A percentile compares a stretch with the other conserved stretches of the same genome.
Evolutionary conservation across 2,329 filamentous ascomycete species (phyloP).

Genomic region (Fusarium subglutinans): DNA sequence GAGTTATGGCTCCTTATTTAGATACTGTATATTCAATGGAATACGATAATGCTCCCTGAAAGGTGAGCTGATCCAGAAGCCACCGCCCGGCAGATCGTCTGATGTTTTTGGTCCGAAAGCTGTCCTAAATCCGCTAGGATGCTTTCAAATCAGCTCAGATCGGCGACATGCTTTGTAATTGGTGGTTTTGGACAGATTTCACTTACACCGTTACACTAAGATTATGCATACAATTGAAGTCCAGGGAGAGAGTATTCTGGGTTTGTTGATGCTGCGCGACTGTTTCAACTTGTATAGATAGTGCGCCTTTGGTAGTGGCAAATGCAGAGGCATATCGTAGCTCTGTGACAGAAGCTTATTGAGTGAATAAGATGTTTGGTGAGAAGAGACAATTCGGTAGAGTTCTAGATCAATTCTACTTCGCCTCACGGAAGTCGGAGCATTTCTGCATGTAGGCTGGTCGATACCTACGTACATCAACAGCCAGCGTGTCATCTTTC

Average conservation of each 20-base stretch:
- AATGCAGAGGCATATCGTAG: neutral
- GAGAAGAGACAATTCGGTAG: conserved; percentile 2
- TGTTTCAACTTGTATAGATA: neutral
- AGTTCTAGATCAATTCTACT: conserved; percentile 22
- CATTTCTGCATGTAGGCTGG: neutral
- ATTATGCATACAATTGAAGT: neutral
- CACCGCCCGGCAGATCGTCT: conserved; percentile 14
- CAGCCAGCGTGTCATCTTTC: conserved; percentile 43
- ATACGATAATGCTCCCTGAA: neutral
- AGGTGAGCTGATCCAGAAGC: neutral
- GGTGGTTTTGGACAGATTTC: conserved; percentile 32
- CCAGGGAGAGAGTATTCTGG: neutral
- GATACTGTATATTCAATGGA: neutral
- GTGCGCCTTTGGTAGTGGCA: neutral
- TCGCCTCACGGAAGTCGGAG: conserved; percentile 32
- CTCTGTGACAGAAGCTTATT: neutral
- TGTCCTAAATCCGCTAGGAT: conserved; percentile 7
- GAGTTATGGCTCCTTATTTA: neutral
- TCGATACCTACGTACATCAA: conserved; percentile 1
- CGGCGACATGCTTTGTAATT: conserved; percentile 17
- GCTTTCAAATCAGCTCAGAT: conserved; percentile 30
- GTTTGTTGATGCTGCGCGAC: neutral
- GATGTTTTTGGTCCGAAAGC: conserved; percentile 13
- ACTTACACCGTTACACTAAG: conserved; percentile 4
- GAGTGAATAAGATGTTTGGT: neutral